These are phyloP conservation scores for Aristolochia fimbriata DNA, from an alignment of 164 flowering plant genomes.

Conservation along the genomic window DNA sequence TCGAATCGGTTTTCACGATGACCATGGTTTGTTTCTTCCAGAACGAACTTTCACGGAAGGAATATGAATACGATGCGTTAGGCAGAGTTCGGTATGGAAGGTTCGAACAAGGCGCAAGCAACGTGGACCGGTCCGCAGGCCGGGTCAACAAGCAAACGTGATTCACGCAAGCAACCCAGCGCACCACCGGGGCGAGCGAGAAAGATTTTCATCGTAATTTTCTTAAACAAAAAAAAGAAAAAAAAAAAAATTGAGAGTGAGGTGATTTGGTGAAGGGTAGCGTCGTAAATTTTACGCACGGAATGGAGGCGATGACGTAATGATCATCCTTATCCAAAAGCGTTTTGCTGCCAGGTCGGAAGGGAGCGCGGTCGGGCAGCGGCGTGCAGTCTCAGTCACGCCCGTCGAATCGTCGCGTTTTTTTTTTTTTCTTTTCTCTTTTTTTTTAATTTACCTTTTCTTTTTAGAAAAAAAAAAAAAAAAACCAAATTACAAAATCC, in stretches of 20 bases:
- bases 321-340: conserved; percentile 8
- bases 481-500: too few relatives aligned
- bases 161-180: not conserved
- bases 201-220: too few relatives aligned
- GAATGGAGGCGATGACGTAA: not conserved
- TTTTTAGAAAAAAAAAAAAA: too few relatives aligned
- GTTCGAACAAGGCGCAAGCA: too few relatives aligned
- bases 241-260: not conserved
- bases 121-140: too few relatives aligned
- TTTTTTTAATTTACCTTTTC: not conserved
- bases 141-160: not conserved
- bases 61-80: too few relatives aligned
- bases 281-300: not conserved
- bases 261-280: not conserved
- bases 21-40: too few relatives aligned
- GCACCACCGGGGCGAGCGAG: too few relatives aligned
- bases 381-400: conserved; percentile 17
- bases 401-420: conserved; percentile 10
- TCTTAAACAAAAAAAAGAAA: not conserved
- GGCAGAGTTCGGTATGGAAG: too few relatives aligned
- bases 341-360: conserved; percentile 14
- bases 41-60: too few relatives aligned
- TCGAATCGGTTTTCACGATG: too few relatives aligned
- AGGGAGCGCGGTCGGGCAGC: conserved; percentile 13
- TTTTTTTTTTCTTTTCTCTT: not conserved